phyloP scores from a whole-genome alignment of 108 stramenopile species.

The Nitzschia putrida region DNA sequence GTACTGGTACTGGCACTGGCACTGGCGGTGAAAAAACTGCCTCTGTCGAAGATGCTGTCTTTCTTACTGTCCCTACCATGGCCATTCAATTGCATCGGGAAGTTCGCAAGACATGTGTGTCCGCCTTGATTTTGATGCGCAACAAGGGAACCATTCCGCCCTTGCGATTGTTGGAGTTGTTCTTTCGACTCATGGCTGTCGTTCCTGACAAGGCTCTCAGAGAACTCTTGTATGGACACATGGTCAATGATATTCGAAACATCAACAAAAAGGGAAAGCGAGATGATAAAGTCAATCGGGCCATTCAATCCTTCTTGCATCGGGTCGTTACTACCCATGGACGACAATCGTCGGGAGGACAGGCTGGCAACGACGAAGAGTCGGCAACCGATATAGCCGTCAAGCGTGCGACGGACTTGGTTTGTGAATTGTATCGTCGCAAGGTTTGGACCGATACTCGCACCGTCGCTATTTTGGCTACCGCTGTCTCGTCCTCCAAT shows the following conservation, averaged over 20 bases:
- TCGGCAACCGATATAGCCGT: constrained; percentile 72
- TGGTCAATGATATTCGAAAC: constrained; percentile 89
- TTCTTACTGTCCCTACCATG: constrained; percentile 40
- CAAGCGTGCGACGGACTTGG: constrained; percentile 88
- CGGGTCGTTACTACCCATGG: constrained; percentile 54
- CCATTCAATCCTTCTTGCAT: constrained; percentile 82
- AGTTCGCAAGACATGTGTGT: constrained; percentile 85
- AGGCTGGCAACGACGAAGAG: constrained; percentile 45
- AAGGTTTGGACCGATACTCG: constrained; percentile 96
- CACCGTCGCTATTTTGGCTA: constrained; percentile 92
- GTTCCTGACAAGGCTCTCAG: constrained; percentile 88
- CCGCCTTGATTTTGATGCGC: constrained; percentile 88
- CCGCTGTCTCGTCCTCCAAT: constrained; percentile 64
- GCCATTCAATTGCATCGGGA: constrained; percentile 83
- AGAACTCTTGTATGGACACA: constrained; percentile 82
- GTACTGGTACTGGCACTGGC: not conserved
- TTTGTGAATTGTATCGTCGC: constrained; percentile 91
- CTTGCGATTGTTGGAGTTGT: constrained; percentile 81
- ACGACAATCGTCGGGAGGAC: not conserved
- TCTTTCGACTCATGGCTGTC: constrained; percentile 89
- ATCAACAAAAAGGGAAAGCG: constrained; percentile 86
- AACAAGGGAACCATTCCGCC: constrained; percentile 88
- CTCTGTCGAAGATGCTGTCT: not conserved
- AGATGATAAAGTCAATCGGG: constrained; percentile 82
- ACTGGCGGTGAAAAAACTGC: not conserved